These are phyloP conservation scores for Lumnitzera littorea DNA, from an alignment of 345 rosid species.

Conservation along the genomic window DNA sequence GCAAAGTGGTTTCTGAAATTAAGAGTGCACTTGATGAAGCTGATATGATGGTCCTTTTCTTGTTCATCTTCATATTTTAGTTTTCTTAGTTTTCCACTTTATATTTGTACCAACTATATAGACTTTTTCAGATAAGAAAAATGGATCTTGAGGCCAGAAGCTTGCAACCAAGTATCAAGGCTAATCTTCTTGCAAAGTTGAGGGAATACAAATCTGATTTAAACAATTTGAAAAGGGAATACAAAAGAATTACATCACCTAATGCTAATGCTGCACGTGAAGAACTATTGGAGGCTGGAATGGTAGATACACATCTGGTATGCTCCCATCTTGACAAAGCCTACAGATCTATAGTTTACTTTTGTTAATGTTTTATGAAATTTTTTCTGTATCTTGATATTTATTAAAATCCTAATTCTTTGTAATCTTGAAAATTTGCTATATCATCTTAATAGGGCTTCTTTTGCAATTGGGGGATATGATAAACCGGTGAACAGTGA, in stretches of 20 bases:
- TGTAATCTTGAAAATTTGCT: too few relatives aligned
- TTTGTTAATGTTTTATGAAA: too few relatives aligned
- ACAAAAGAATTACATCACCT: slow-evolving; percentile 49
- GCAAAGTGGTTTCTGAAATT: slow-evolving; percentile 44
- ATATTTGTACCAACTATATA: neutral
- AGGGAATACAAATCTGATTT: slow-evolving; percentile 86
- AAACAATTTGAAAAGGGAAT: slow-evolving; percentile 71
- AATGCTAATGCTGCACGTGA: slow-evolving; percentile 44
- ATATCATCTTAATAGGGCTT: too few relatives aligned
- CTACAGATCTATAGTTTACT: too few relatives aligned
- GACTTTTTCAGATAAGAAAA: slow-evolving; percentile 49
- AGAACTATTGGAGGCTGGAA: slow-evolving; percentile 61
- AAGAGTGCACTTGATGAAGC: slow-evolving; percentile 78
- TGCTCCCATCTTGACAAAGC: slow-evolving; percentile 3
- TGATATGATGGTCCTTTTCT: slow-evolving; percentile 55
- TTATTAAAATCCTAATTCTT: too few relatives aligned
- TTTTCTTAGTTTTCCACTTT: neutral
- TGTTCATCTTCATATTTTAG: neutral
- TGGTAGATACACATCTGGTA: slow-evolving; percentile 48
- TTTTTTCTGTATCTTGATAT: too few relatives aligned
- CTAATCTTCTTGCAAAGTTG: slow-evolving; percentile 72
- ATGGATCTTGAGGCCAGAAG: slow-evolving; percentile 93
- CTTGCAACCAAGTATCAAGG: slow-evolving; percentile 72
- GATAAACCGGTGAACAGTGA: too few relatives aligned
- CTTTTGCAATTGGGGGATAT: too few relatives aligned